A percentile compares a stretch with the other conserved stretches of the same genome.
Conservation (phyloP, 129 eudicot species). For the Saposhnikovia divaricata region DNA sequence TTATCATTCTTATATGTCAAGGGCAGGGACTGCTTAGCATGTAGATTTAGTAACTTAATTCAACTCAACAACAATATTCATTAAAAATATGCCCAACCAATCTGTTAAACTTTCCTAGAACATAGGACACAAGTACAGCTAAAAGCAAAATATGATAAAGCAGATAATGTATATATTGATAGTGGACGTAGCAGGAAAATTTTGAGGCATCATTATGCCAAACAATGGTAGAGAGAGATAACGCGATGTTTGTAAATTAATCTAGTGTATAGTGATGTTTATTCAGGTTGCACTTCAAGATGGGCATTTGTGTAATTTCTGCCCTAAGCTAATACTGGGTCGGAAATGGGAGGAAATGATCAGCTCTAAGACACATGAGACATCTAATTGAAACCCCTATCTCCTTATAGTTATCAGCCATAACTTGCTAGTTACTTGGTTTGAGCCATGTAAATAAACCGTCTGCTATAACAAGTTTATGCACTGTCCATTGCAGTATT, state of each 20-base stretch:
- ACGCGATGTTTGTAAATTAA: neutral
- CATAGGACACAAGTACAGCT: neutral
- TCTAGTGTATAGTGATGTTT: neutral
- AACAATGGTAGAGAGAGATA: neutral
- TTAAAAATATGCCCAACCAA: neutral
- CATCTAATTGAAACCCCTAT: neutral
- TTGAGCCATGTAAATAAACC: neutral
- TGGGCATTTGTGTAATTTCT: neutral
- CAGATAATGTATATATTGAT: neutral
- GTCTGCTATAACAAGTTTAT: neutral
- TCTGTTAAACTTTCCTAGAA: neutral
- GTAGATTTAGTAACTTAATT: neutral
- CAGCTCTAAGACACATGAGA: neutral
- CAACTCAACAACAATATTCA: neutral
- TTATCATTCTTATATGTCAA: neutral
- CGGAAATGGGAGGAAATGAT: neutral
- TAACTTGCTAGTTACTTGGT: neutral
- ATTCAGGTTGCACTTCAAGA: neutral
- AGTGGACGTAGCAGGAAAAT: neutral
- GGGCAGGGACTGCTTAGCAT: neutral
- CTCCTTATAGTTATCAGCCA: neutral
- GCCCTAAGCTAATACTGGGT: neutral
- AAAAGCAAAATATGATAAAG: neutral
- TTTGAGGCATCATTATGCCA: neutral
- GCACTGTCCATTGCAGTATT: neutral